phyloP scores from a whole-genome alignment of 2,329 filamentous ascomycete species.

The Trichoderma atroviride region DNA sequence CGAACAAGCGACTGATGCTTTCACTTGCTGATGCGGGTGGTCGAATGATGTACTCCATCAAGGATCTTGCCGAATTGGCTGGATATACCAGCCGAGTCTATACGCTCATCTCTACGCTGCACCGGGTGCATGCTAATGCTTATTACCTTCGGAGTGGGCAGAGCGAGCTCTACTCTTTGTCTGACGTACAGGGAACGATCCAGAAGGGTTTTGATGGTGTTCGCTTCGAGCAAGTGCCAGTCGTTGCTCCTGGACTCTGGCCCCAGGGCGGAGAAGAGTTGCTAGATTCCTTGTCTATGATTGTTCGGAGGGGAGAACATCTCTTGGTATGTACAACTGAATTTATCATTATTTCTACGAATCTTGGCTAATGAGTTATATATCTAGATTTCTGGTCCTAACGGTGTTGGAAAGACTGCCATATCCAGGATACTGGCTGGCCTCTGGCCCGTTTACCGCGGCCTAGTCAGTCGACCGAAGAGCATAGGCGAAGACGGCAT shows the following conservation, averaged over 20 bases:
- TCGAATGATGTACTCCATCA: constrained; percentile 99
- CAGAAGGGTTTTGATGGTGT: constrained; percentile 96
- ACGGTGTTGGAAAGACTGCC: constrained; percentile 90
- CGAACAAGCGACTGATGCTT: constrained; percentile 97
- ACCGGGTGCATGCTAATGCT: constrained; percentile 87
- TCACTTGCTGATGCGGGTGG: constrained; percentile 95
- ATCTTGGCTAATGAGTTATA: not conserved
- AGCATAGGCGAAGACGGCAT: constrained; percentile 82
- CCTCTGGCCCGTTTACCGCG: constrained; percentile 94
- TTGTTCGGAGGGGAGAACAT: constrained; percentile 89
- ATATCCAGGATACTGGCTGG: constrained; percentile 87
- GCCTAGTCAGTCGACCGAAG: constrained; percentile 85
- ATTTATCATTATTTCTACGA: no score
- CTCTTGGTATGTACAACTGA: constrained; percentile 60
- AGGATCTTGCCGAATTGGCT: constrained; percentile 92
- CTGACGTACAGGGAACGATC: constrained; percentile 89
- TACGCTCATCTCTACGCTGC: constrained; percentile 90
- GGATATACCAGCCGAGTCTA: constrained; percentile 97
- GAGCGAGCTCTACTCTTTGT: constrained; percentile 82
- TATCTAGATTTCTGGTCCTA: constrained; percentile 78
- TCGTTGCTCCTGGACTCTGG: constrained; percentile 86
- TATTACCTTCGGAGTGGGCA: constrained; percentile 71
- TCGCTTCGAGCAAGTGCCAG: constrained; percentile 86
- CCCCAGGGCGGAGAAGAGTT: constrained; percentile 91
- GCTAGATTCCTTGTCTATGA: constrained; percentile 83